Evolutionary conservation across 805 yeast species (phyloP), one percentile per base, ranked within the genome.

Genomic region (Blastobotrys terrestris): DNA sequence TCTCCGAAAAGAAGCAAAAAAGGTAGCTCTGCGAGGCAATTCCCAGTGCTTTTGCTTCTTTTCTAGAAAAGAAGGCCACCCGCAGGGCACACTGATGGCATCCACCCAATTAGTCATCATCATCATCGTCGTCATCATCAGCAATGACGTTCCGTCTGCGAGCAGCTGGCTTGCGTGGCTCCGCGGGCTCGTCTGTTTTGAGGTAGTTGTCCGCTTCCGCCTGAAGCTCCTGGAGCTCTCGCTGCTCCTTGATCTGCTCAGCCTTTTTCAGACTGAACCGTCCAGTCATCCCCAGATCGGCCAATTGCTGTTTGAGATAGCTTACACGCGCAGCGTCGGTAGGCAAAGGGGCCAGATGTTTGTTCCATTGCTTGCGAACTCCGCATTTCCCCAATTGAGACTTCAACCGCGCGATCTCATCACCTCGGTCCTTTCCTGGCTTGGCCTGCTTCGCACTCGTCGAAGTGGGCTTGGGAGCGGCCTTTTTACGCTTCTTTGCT

Each of bases 201-300:
- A 43, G 19, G 3, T 16, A n/a, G 35, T 42, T 16, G 3, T 52
- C 55, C 3, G 61, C 59, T n/a, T 58, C 63, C 11, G 51, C 55
- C 13, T 53, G 55, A 14, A 60, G 43, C 18, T 63, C 63, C 26
- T 53, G 50, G 40, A 63, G 51, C 43, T 63, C 66, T 2, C 65
- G 49, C 20, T 53, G 52, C 44, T 61, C 65, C 41, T 58, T 61
- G 19, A 63, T 62, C 49, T 49, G 46, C 31, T 51, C 52, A 3
- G 67, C 67, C 44, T 62, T 63, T 20, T 58, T 62, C n/a, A 48
- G 41, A 48, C 60, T 60, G 53, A 61, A 63, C 41, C 67, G 44
- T 11, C 65, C 65, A 3, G 57, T 58, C 62, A 63, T 62, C 15
- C 67, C 67, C 2, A 63, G 43, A 15, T 52, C 57, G 2, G 51